These are phyloP conservation scores for Moesziomyces globuligerus DNA, from an alignment of 1,284 basidiomycete genomes.

Conservation along the genomic window DNA sequence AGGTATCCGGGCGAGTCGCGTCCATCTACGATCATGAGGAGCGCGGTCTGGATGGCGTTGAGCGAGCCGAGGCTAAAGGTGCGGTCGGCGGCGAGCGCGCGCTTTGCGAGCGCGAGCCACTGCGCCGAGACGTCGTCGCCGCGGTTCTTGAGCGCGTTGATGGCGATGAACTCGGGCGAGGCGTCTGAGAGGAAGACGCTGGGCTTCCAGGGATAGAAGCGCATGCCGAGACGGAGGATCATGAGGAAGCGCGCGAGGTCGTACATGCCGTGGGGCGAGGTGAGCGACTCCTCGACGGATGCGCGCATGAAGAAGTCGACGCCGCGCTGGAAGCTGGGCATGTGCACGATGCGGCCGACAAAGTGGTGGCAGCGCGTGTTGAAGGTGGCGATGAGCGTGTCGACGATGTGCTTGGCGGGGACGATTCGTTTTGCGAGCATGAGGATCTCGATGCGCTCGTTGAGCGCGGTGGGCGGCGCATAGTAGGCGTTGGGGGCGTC, in stretches of 20 bases:
- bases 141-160: slow-evolving; percentile 47
- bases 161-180: slow-evolving; percentile 38
- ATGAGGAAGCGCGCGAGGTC: slow-evolving; percentile 49
- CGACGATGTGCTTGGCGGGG: slow-evolving; percentile 20
- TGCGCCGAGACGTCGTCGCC: slow-evolving; percentile 38
- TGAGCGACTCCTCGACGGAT: slow-evolving; percentile 40
- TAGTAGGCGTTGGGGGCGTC: slow-evolving; percentile 22
- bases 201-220: slow-evolving; percentile 53
- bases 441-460: slow-evolving; percentile 44
- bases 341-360: slow-evolving; percentile 52
- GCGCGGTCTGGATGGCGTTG: slow-evolving; percentile 48
- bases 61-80: slow-evolving; percentile 41
- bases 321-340: slow-evolving; percentile 33
- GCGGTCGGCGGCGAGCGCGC: slow-evolving; percentile 36
- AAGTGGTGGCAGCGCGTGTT: slow-evolving; percentile 36
- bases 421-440: slow-evolving; percentile 20
- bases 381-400: slow-evolving; percentile 31
- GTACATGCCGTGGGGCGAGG: slow-evolving; percentile 36
- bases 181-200: slow-evolving; percentile 27
- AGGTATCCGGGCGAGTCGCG: slow-evolving; percentile 40
- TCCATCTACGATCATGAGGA: slow-evolving; percentile 52
- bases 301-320: slow-evolving; percentile 37
- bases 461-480: slow-evolving; percentile 8
- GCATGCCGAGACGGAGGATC: slow-evolving; percentile 52
- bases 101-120: slow-evolving; percentile 48